These are phyloP conservation scores for Globisporangium parvum DNA, from an alignment of 352 stramenopile species.

Conservation along the genomic window DNA sequence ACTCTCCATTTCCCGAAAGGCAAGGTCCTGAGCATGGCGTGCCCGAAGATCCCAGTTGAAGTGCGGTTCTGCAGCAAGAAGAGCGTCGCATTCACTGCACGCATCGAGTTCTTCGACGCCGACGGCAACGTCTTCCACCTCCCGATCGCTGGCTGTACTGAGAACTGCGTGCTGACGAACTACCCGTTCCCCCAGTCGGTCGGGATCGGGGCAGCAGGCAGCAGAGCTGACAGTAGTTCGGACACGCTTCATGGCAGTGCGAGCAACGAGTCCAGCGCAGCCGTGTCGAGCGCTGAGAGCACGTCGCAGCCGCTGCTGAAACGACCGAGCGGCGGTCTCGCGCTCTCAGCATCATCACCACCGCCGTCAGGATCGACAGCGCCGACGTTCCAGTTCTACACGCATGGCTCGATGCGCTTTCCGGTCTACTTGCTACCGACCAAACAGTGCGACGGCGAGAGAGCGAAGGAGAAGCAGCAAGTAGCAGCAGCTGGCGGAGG, in stretches of 20 bases:
- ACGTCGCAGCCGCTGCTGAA: neutral
- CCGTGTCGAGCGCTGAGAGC: too few relatives aligned
- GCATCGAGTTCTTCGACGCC: slow-evolving; percentile 91
- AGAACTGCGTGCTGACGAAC: slow-evolving; percentile 92
- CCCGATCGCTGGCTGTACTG: slow-evolving; percentile 77
- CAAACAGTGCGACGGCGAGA: slow-evolving; percentile 35
- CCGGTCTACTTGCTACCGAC: slow-evolving; percentile 53
- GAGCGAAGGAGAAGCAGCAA: slow-evolving; percentile 21
- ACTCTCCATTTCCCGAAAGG: slow-evolving; percentile 87
- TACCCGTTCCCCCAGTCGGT: slow-evolving; percentile 75
- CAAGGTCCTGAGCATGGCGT: slow-evolving; percentile 80
- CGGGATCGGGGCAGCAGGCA: neutral
- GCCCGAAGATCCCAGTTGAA: slow-evolving; percentile 74
- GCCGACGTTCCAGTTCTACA: slow-evolving; percentile 30
- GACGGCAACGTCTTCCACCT: slow-evolving; percentile 87
- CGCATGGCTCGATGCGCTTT: slow-evolving; percentile 41
- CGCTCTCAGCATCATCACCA: neutral
- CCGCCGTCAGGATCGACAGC: too few relatives aligned
- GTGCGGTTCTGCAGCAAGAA: slow-evolving; percentile 75
- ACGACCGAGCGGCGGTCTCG: neutral
- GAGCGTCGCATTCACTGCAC: slow-evolving; percentile 88
- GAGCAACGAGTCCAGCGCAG: neutral
- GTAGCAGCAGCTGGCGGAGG: slow-evolving; percentile 1
- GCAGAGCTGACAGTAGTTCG: neutral
- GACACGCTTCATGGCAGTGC: neutral